Evolutionary conservation across 106 monocot species (phyloP).

Genomic region (Alisma plantagoaquatica): DNA sequence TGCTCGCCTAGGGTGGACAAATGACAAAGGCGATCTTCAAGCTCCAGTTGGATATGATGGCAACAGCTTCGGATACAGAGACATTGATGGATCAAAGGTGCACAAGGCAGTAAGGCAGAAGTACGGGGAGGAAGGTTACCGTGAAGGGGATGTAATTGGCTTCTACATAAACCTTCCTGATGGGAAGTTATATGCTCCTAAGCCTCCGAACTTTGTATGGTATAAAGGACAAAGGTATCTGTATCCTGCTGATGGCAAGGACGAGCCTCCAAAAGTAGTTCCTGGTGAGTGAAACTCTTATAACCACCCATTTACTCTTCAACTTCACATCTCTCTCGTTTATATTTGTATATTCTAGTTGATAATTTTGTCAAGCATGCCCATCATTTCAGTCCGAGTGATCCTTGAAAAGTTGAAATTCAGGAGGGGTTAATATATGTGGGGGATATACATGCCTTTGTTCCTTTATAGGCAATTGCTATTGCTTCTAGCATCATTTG

Average conservation of each 20-base stretch:
- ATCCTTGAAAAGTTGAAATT: too few species aligned
- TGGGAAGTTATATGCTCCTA: conserved; percentile 48
- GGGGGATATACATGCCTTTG: too few species aligned
- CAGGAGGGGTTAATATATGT: too few species aligned
- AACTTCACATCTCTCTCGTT: too few species aligned
- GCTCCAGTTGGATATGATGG: conserved; percentile 80
- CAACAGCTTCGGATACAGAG: conserved; percentile 70
- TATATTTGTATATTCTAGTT: too few species aligned
- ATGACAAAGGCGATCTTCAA: conserved; percentile 76
- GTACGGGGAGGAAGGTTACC: conserved; percentile 61
- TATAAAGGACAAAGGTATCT: conserved; percentile 67
- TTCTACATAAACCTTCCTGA: conserved; percentile 77
- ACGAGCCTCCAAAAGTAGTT: conserved; percentile 54
- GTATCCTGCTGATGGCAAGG: conserved; percentile 45
- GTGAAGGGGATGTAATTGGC: conserved; percentile 78
- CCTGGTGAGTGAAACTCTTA: conserved; percentile 76
- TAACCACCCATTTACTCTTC: too few species aligned
- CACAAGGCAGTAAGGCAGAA: conserved; percentile 67
- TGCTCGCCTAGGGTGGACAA: conserved; percentile 67
- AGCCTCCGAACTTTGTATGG: conserved; percentile 47
- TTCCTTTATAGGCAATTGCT: too few species aligned
- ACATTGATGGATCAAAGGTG: conserved; percentile 76
- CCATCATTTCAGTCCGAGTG: too few species aligned
- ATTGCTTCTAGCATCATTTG: too few species aligned
- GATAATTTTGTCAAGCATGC: too few species aligned